Conservation (phyloP, 1,284 basidiomycete species). For the Prillingera fragicola region DNA sequence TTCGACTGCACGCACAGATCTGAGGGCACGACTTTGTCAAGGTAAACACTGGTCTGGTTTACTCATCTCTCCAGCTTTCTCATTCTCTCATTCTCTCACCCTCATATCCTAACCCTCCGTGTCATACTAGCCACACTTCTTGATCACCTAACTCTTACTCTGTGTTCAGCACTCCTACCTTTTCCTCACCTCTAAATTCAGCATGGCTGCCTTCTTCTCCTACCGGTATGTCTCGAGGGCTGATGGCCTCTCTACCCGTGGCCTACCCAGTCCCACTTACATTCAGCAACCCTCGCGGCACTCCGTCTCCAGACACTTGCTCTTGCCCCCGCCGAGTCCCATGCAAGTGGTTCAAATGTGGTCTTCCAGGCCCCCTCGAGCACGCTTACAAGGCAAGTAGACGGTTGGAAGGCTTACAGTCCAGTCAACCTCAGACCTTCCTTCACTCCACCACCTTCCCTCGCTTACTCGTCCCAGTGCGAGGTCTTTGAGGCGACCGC, state of each 20-base stretch:
- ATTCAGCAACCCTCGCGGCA: background rate
- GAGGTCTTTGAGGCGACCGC: constrained; percentile 16
- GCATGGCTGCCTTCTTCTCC: background rate
- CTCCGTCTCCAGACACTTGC: background rate
- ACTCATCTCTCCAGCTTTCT: background rate
- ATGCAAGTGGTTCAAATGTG: constrained; percentile 17
- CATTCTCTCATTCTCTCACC: background rate
- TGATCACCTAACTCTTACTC: background rate
- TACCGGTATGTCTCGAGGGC: too few species aligned
- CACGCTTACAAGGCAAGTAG: constrained; percentile 15
- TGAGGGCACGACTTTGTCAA: too few species aligned
- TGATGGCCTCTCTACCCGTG: background rate
- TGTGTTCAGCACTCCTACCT: background rate
- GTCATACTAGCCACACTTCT: background rate
- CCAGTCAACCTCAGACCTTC: too few species aligned
- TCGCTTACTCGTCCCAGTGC: constrained; percentile 5
- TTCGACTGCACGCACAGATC: too few species aligned
- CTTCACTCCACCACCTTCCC: background rate
- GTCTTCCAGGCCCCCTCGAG: constrained; percentile 14
- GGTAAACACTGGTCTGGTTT: too few species aligned
- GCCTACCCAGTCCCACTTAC: background rate
- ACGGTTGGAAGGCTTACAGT: background rate
- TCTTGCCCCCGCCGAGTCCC: background rate
- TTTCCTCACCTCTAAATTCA: background rate
- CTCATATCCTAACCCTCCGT: background rate